Evolutionary conservation across 2,329 filamentous ascomycete species (phyloP).

Genomic region (Knoxdaviesia proteae): DNA sequence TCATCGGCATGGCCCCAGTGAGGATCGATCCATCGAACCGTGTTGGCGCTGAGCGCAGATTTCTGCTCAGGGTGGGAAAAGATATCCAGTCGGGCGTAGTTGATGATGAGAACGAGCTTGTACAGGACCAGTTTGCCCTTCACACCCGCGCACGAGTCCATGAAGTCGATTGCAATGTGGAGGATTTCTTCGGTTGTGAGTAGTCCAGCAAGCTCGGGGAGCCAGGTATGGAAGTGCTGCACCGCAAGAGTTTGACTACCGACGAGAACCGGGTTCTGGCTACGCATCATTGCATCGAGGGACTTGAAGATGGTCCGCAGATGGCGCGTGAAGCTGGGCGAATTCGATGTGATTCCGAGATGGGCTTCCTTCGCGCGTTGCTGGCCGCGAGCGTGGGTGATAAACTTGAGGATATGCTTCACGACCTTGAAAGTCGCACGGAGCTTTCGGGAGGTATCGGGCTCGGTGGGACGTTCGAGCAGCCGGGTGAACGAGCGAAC

Average conservation of each 20-base stretch:
- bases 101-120: constrained; percentile 80
- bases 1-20: constrained; percentile 68
- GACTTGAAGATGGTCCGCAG: constrained; percentile 76
- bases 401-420: constrained; percentile 81
- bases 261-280: constrained; percentile 63
- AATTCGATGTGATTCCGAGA: constrained; percentile 62
- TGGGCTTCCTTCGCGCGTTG: constrained; percentile 76
- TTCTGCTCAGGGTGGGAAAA: constrained; percentile 64
- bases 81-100: constrained; percentile 64
- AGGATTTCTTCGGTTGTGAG: constrained; percentile 69
- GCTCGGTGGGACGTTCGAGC: constrained; percentile 62
- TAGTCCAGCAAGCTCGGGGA: constrained; percentile 69
- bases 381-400: constrained; percentile 69
- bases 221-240: constrained; percentile 91
- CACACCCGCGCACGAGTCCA: constrained; percentile 72
- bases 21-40: constrained; percentile 73
- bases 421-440: constrained; percentile 90
- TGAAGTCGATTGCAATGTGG: constrained; percentile 78
- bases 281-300: constrained; percentile 76
- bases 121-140: constrained; percentile 84
- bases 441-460: constrained; percentile 64
- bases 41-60: constrained; percentile 56
- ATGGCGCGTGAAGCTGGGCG: constrained; percentile 57
- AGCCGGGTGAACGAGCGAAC: constrained; percentile 72
- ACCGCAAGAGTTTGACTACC: constrained; percentile 89